phyloP scores from a whole-genome alignment of 1,284 basidiomycete genomes.

The Blastosporella zonata region DNA sequence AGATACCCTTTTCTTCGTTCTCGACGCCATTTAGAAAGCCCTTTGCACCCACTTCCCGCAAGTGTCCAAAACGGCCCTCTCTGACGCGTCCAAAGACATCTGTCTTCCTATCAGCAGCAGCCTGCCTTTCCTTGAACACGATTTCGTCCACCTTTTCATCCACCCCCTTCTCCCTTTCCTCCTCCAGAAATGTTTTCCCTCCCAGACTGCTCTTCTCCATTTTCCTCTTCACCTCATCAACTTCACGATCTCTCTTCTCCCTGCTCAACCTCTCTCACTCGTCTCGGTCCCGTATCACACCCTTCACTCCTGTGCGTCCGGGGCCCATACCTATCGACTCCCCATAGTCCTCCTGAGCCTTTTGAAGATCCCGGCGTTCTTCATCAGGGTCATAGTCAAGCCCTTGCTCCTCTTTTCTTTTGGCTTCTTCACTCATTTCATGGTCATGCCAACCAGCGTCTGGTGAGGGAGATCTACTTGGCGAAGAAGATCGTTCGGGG shows the following conservation, averaged over 20 bases:
- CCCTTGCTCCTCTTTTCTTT: conserved; percentile 31
- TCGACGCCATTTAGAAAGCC: conserved; percentile 78
- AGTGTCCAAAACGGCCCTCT: conserved; percentile 70
- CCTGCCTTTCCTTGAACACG: conserved; percentile 39
- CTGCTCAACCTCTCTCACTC: conserved; percentile 59
- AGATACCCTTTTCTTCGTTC: conserved; percentile 62
- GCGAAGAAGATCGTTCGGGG: conserved; percentile 52
- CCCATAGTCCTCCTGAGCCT: conserved; percentile 26
- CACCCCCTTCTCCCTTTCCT: conserved; percentile 55
- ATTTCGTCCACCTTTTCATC: conserved; percentile 46
- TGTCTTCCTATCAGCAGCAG: conserved; percentile 26
- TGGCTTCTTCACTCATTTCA: conserved; percentile 31
- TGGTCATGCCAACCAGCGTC: conserved; percentile 50
- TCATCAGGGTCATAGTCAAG: conserved; percentile 48
- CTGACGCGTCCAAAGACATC: conserved; percentile 46
- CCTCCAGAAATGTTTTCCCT: conserved; percentile 68
- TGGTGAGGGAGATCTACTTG: conserved; percentile 45
- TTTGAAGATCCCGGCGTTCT: conserved; percentile 30
- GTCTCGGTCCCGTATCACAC: conserved; percentile 74
- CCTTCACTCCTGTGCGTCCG: conserved; percentile 80
- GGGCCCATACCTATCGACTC: conserved; percentile 78
- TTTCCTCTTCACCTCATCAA: conserved; percentile 45
- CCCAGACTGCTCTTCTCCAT: conserved; percentile 64
- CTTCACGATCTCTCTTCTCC: conserved; percentile 45
- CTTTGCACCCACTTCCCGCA: conserved; percentile 75